Evolutionary conservation across 441 rosid genomes (phyloP), one percentile per base, ranked within the genome.

Genomic region (Geranium incanum): DNA sequence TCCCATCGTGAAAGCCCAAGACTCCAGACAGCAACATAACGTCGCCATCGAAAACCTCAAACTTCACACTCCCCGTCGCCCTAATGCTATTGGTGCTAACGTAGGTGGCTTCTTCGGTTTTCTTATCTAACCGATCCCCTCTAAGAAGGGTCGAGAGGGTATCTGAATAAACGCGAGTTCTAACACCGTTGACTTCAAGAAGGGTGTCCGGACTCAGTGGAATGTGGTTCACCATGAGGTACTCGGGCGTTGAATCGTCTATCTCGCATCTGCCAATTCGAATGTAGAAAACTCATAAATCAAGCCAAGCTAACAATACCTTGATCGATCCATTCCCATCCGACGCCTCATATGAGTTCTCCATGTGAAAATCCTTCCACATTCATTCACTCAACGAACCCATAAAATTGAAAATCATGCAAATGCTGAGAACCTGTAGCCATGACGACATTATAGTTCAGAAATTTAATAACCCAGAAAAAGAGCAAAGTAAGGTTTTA

Each of bases 241-340:
- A 68, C 69, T 79, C 79, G 12, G 92, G 88, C 13, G 87, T 78
- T 0, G 89, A 80, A 77, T 78, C 83, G 78, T 84, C 87, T 36
- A 81, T 85, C 75, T 84, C 85, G 36, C 84, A 86, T 73, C 81
- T 84, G 79, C 87, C 81, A 55, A 84, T 70, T 74, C 88, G 83
- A 21, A 86, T 87, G 76, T 83, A 87, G 72, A 87, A 84, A 60
- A 87, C 88, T 78, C 86, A 84, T 73, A 87, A 60, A 78, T 86
- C 88, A 0, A 87, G 83, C 77, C 86, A 84, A 67, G 19, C 19
- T 36, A 79, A 72, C 0, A 78, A 80, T 60, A 70, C 81, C 72
- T 78, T 81, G 66, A 55, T 71, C 0, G 48, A 28, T 36, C 85
- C 85, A 62, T 70, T 76, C 23, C 82, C 83, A 75, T 82, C 80